phyloP scores from a whole-genome alignment of 352 stramenopile species.

The Pythium aquatile region DNA sequence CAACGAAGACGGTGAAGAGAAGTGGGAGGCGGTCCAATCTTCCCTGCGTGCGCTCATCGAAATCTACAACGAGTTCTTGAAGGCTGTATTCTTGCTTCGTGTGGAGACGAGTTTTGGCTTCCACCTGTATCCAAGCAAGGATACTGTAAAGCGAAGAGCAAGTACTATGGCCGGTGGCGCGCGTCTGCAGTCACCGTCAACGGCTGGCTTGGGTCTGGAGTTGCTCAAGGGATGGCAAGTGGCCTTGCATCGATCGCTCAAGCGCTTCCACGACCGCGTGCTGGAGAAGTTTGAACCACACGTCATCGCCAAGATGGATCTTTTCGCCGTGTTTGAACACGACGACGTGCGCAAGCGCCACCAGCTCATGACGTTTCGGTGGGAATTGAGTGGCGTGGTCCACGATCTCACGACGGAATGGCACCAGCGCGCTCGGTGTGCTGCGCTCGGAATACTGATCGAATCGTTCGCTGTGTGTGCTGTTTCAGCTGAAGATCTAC shows the following conservation, averaged over 20 bases:
- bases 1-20: neutral
- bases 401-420: slow-evolving; percentile 4
- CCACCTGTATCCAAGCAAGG: neutral
- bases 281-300: neutral
- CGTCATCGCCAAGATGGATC: neutral
- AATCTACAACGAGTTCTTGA: slow-evolving; percentile 1
- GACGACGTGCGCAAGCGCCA: slow-evolving; percentile 7
- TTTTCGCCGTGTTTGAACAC: slow-evolving; percentile 7
- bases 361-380: slow-evolving; percentile 9
- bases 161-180: neutral
- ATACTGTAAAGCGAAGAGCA: neutral
- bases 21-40: neutral
- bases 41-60: neutral
- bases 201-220: neutral
- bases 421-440: neutral
- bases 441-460: slow-evolving; percentile 3
- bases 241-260: slow-evolving; percentile 4
- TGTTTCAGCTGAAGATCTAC: neutral
- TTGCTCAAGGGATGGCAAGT: slow-evolving; percentile 6
- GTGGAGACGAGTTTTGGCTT: slow-evolving; percentile 3
- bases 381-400: neutral
- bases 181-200: neutral
- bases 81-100: neutral
- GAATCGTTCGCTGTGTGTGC: slow-evolving; percentile 5
- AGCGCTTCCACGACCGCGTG: slow-evolving; percentile 7